Conservation (phyloP, 805 yeast genomes). For the Ascoidea rubescens region DNA sequence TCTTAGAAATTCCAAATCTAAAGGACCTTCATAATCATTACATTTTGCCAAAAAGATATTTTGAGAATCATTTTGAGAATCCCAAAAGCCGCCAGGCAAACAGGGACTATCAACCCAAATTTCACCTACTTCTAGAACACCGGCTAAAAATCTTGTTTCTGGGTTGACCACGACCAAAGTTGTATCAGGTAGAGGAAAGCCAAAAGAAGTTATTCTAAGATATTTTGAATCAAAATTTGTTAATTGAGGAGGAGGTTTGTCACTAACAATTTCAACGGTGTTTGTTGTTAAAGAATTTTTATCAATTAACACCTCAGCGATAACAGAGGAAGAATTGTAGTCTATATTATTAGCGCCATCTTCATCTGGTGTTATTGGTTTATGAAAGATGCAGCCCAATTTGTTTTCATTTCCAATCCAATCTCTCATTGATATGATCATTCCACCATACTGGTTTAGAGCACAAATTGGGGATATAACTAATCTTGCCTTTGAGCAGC, state of each 20-base stretch:
- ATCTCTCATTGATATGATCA: conserved; percentile 83
- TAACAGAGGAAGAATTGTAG: conserved; percentile 19
- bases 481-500: conserved; percentile 60
- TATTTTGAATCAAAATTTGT: conserved; percentile 23
- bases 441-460: conserved; percentile 89
- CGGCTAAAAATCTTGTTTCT: conserved; percentile 64
- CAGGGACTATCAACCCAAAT: conserved; percentile 96
- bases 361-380: conserved; percentile 22
- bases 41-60: conserved; percentile 74
- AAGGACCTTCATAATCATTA: conserved; percentile 50
- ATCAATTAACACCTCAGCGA: conserved; percentile 60
- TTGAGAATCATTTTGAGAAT: conserved; percentile 49
- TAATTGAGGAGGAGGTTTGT: conserved; percentile 33
- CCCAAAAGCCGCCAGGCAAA: conserved; percentile 84
- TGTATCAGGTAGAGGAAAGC: conserved; percentile 89
- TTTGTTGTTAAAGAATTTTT: conserved; percentile 62
- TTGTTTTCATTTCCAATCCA: conserved; percentile 68
- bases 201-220: conserved; percentile 73
- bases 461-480: conserved; percentile 84
- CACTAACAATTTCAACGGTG: conserved; percentile 51
- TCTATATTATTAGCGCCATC: conserved; percentile 21
- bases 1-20: conserved; percentile 71
- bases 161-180: conserved; percentile 91
- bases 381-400: conserved; percentile 34
- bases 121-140: conserved; percentile 79